A percentile compares a stretch with the other conserved stretches of the same genome.
These are phyloP conservation scores for Yamadazyma akitaensis DNA, from an alignment of 805 yeast species.

Conservation along the genomic window DNA sequence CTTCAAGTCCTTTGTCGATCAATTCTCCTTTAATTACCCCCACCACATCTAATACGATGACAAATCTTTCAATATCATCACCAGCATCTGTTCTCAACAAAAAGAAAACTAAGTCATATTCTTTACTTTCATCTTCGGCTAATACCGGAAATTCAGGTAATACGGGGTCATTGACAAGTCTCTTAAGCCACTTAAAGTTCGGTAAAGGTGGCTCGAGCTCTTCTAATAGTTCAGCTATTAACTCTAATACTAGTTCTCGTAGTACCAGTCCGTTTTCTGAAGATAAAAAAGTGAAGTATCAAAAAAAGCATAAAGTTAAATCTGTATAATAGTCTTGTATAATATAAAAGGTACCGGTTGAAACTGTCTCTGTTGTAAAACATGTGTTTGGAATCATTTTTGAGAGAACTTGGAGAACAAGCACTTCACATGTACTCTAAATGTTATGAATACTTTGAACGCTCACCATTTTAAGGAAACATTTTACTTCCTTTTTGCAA, in stretches of 20 bases:
- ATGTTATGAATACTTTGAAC: too few species aligned
- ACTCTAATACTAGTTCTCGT: conserved; percentile 6
- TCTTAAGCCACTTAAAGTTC: conserved; percentile 17
- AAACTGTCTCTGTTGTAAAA: too few species aligned
- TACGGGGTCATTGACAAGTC: conserved; percentile 11
- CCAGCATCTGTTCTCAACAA: conserved; percentile 1
- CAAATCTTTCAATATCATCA: background rate
- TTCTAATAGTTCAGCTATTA: background rate
- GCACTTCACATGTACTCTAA: too few species aligned
- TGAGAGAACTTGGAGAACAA: too few species aligned
- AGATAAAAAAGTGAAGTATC: conserved; percentile 12
- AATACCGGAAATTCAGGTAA: conserved; percentile 6
- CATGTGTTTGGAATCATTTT: too few species aligned
- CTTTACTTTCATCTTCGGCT: conserved; percentile 7
- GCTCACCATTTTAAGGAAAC: too few species aligned
- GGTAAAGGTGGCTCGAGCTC: conserved; percentile 1
- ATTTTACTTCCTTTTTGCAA: too few species aligned
- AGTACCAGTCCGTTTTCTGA: conserved; percentile 8
- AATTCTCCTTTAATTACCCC: conserved; percentile 10
- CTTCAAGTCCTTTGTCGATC: conserved; percentile 8
- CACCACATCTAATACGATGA: background rate
- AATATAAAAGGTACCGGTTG: background rate
- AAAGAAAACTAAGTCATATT: conserved; percentile 9
- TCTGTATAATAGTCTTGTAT: conserved; percentile 2
- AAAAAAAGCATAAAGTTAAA: conserved; percentile 9